Evolutionary conservation across 139 green algal genomes (phyloP).

Genomic region (Chlorella vulgaris): DNA sequence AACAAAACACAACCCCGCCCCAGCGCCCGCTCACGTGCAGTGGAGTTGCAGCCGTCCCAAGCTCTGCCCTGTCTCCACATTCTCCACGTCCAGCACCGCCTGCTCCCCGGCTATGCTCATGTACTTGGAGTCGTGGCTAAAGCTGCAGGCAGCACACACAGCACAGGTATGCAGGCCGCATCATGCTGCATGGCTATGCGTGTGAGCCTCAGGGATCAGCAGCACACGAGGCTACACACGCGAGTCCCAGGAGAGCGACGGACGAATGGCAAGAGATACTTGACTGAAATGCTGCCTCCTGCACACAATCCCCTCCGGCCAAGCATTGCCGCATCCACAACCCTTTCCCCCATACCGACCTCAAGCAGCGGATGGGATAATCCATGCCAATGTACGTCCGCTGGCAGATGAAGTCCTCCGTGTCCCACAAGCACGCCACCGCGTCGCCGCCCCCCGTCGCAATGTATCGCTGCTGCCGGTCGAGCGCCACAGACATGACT

Average conservation of each 20-base stretch:
- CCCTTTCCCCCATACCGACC: no score
- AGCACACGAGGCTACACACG: no score
- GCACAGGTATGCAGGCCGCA: not conserved
- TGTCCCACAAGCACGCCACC: constrained; percentile 41
- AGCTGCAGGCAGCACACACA: constrained; percentile 1
- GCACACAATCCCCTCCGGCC: no score
- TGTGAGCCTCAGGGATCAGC: not conserved
- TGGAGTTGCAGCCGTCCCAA: constrained; percentile 23
- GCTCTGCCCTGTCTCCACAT: constrained; percentile 31
- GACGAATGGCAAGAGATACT: no score
- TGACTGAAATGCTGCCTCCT: no score
- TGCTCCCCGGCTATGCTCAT: constrained; percentile 45
- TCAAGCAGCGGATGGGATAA: constrained; percentile 15
- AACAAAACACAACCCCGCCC: not conserved
- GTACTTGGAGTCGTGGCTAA: constrained; percentile 48
- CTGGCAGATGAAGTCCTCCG: constrained; percentile 33
- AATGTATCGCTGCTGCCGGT: constrained; percentile 30
- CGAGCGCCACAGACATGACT: constrained; percentile 31
- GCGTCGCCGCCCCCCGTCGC: constrained; percentile 42
- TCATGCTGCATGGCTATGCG: not conserved
- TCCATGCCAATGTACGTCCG: constrained; percentile 40
- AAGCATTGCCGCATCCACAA: no score
- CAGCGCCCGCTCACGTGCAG: not conserved
- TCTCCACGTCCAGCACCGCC: constrained; percentile 33
- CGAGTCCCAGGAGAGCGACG: no score